Evolutionary conservation across 208 protist genomes (phyloP).

Genomic region (Trypanosoma theileri): DNA sequence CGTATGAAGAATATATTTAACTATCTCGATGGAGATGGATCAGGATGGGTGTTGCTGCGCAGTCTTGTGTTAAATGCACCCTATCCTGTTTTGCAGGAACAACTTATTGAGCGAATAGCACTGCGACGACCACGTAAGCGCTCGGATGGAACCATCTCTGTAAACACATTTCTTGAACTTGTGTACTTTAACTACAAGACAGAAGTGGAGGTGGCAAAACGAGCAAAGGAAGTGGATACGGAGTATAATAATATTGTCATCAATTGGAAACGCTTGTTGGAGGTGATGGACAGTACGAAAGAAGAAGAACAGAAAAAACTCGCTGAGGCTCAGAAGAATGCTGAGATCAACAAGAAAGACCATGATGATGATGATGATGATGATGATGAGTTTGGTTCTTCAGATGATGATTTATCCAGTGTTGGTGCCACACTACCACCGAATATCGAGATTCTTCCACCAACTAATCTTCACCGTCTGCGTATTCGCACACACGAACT

Average conservation of each 20-base stretch:
- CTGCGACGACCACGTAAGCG: slow-evolving; percentile 58
- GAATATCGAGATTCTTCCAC: slow-evolving; percentile 32
- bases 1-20: slow-evolving; percentile 83
- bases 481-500: slow-evolving; percentile 61
- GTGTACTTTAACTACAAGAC: slow-evolving; percentile 90
- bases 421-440: slow-evolving; percentile 6
- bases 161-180: slow-evolving; percentile 81
- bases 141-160: slow-evolving; percentile 63
- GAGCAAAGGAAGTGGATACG: slow-evolving; percentile 42
- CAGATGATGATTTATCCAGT: background rate
- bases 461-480: slow-evolving; percentile 65
- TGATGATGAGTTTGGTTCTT: background rate
- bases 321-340: background rate
- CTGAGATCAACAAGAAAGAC: background rate
- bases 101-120: slow-evolving; percentile 81
- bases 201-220: slow-evolving; percentile 59
- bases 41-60: slow-evolving; percentile 74
- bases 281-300: slow-evolving; percentile 34
- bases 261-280: slow-evolving; percentile 83
- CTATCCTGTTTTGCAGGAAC: slow-evolving; percentile 79
- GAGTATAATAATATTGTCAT: slow-evolving; percentile 68
- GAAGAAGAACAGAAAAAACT: background rate
- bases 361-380: background rate
- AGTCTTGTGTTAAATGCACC: slow-evolving; percentile 70
- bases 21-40: slow-evolving; percentile 73